Evolutionary conservation across 2,329 filamentous ascomycete genomes (phyloP).

Genomic region (Sporothrix variecibatus): DNA sequence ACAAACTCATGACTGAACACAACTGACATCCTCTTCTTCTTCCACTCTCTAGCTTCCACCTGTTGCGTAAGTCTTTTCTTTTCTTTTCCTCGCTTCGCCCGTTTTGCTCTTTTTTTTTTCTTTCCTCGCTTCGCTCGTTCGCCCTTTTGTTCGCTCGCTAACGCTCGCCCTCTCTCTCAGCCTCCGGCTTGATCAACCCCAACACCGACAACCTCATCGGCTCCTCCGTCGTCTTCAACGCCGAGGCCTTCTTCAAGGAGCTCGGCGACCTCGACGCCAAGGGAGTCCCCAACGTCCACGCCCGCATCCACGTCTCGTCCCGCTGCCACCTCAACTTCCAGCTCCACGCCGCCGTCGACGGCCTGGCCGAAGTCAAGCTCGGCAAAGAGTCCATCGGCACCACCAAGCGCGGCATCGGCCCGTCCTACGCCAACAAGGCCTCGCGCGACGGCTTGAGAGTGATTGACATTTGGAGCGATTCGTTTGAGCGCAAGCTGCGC

Average conservation of each 20-base stretch:
- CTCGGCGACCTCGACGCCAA: constrained; percentile 45
- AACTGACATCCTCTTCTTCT: not conserved
- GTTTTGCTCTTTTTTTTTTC: not conserved
- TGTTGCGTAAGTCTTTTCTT: constrained; percentile 38
- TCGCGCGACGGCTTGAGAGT: constrained; percentile 66
- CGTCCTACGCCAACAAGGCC: constrained; percentile 55
- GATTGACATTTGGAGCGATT: constrained; percentile 67
- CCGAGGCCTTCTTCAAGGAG: constrained; percentile 49
- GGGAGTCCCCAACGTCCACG: constrained; percentile 42
- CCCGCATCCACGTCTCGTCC: constrained; percentile 63
- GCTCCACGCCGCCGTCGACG: constrained; percentile 67
- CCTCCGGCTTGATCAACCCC: constrained; percentile 72
- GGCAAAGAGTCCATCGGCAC: constrained; percentile 38
- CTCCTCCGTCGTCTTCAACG: constrained; percentile 67
- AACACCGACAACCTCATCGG: constrained; percentile 73
- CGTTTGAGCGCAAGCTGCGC: constrained; percentile 68
- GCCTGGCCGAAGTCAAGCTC: constrained; percentile 41
- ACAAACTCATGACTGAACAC: not conserved
- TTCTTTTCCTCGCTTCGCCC: not conserved
- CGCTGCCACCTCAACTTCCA: constrained; percentile 65
- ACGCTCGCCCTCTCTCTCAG: not conserved
- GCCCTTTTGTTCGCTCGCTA: constrained; percentile 42
- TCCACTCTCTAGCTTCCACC: constrained; percentile 30
- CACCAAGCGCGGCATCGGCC: constrained; percentile 33
- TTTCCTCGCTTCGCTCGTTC: constrained; percentile 38